Evolutionary conservation across 2,329 filamentous ascomycete species (phyloP), one percentile per base, ranked within the genome.

Genomic region (Ophiosphaerella narmari): DNA sequence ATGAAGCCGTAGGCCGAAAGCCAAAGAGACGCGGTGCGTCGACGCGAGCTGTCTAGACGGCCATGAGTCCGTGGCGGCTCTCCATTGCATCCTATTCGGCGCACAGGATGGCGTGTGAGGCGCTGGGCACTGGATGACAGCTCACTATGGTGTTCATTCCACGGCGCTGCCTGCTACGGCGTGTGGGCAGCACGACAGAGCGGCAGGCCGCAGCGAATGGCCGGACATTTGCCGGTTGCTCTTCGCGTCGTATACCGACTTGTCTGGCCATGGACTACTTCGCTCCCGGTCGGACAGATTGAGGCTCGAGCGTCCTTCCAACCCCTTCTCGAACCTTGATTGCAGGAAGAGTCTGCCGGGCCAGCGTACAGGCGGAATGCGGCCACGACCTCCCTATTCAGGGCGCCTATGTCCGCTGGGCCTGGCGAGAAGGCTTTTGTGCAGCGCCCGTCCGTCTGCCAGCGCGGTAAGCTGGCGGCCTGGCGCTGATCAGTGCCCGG

Each of bases 271-370:
- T 29, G 31, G 49, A 46, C 39, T 46, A n/a, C 39, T 40, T 49
- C 46, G 33, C 53, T 43, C 39, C 38, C 48, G 18, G 18, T 21
- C 18, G 3, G 36, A n/a, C 12, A 5, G 31, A 39, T 37, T 7
- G 7, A 11, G 59, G 65, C 62, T 60, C 65, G 66, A 70, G 66
- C 66, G 59, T 54, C 59, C 59, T 66, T 67, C 66, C 58, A 43
- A 48, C 49, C 37, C 35, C 54, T 67, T 65, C 62, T 56, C 56
- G 63, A 67, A 62, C 59, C 48, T 50, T 50, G 41, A 51, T 55
- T 53, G 47, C 51, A 57, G 55, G 57, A 59, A 47, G 49, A 60
- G 41, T 36, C 41, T 41, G 47, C 50, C 39, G 52, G 44, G 41
- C 43, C 42, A 23, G 24, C 34, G 48, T 37, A 46, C 47, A 43